Evolutionary conservation across 768 basidiomycete species (phyloP), one percentile per base, ranked within the genome.

Genomic region (Termitomyces bulborhizus): DNA sequence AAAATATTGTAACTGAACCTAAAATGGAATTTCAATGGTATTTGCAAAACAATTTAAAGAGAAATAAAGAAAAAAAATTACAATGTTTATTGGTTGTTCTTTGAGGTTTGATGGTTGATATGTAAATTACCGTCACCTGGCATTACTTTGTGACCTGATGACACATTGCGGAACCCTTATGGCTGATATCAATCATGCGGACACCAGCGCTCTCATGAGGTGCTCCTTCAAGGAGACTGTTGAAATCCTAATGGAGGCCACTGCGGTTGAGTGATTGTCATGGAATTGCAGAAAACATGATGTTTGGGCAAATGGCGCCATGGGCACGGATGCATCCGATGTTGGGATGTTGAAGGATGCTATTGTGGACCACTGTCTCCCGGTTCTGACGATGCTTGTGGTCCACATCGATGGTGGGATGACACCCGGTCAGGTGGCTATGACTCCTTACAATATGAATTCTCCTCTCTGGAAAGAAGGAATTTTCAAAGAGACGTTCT

Each of bases 141-240:
- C 93, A 1, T 77, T 99, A n/a, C 82, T 99, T 26, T 95, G 93
- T 71, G 95, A 99, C 69, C 76, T 98, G 53, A 98, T 99, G 97
- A 98, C 95, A 11, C 92, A 96, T 65, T 90, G 93, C 42, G 97
- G 97, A 27, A 68, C 80, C 3, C 80, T 99, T 48, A 98, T 98
- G 95, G 92, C 95, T 4, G 97, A 97, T 69, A 99, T 99, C 72
- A 99, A 99, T 72, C 87, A 97, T 46, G 89, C 95, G 26, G 97
- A 99, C 63, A 98, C 97, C n/a, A 97, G 97, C 18, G 95, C 97
- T 4, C 78, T 99, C 52, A 98, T 98, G 88, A 80, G 97, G 48
- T 98, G 93, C 70, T 98, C 97, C 1, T 99, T 99, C 78, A 96
- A 99, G 70, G 97, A 98, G 76, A 99, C 97, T 2, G 97, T 99